These are phyloP conservation scores for Artomyces pyxidatus DNA, from an alignment of 768 basidiomycete species.

Conservation along the genomic window DNA sequence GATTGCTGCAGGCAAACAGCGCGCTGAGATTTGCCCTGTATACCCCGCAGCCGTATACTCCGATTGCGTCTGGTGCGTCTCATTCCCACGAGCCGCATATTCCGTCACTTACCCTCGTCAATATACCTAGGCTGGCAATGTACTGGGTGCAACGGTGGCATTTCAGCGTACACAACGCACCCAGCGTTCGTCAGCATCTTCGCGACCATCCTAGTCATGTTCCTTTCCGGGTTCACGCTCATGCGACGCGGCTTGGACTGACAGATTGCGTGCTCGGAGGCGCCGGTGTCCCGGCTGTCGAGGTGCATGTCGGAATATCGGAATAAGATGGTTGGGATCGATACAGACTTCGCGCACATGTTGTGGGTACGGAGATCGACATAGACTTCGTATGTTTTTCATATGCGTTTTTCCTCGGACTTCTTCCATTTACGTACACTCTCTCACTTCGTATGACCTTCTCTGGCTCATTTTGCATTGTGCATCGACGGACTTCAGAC, in stretches of 20 bases:
- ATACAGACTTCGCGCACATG: too few species aligned
- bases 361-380: too few species aligned
- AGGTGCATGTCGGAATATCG: neutral
- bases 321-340: neutral
- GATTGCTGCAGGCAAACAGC: constrained; percentile 61
- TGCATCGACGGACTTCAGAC: neutral
- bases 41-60: constrained; percentile 64
- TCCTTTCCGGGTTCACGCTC: constrained; percentile 58
- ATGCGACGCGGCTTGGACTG: constrained; percentile 31
- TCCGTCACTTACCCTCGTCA: too few species aligned
- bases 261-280: neutral
- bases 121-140: constrained; percentile 59
- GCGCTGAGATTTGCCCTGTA: constrained; percentile 79
- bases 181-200: constrained; percentile 49
- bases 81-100: neutral
- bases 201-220: constrained; percentile 51
- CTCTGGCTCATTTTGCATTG: too few species aligned
- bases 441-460: too few species aligned
- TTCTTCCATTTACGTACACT: too few species aligned
- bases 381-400: too few species aligned
- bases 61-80: constrained; percentile 42
- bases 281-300: neutral
- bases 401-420: too few species aligned
- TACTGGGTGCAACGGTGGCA: constrained; percentile 36
- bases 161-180: constrained; percentile 31